Conservation (phyloP, 495 filamentous ascomycete genomes). For the Glonium stellatum region DNA sequence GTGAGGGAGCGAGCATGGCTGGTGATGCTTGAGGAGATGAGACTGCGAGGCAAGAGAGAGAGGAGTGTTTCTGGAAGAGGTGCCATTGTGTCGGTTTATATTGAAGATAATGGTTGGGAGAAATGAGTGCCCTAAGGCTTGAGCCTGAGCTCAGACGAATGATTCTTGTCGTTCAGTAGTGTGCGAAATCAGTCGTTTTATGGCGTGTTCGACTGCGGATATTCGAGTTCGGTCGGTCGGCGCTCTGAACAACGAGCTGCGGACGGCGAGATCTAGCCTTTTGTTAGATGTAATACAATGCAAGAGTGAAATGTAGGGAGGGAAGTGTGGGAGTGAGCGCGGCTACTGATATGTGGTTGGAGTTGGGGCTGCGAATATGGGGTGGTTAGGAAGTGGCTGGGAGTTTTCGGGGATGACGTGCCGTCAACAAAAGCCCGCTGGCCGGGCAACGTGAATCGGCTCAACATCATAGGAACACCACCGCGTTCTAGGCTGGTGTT, state of each 20-base stretch:
- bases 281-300: background rate
- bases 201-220: background rate
- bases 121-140: conserved; percentile 1
- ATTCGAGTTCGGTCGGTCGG: background rate
- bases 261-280: background rate
- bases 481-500: background rate
- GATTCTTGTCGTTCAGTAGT: background rate
- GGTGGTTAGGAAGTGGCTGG: background rate
- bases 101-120: background rate
- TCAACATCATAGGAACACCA: background rate
- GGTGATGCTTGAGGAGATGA: conserved; percentile 12
- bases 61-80: conserved; percentile 18
- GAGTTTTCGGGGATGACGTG: background rate
- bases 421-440: background rate
- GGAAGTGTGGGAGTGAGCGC: background rate
- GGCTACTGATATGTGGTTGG: background rate
- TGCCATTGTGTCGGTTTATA: conserved; percentile 3
- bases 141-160: conserved; percentile 9
- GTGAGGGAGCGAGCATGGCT: conserved; percentile 9
- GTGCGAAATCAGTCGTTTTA: background rate
- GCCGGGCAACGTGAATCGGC: background rate
- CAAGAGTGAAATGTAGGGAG: background rate
- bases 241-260: background rate
- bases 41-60: conserved; percentile 12
- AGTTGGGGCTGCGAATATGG: background rate